Conservation (phyloP, 805 yeast genomes). For the Vanderwaltozyma polyspora region DNA sequence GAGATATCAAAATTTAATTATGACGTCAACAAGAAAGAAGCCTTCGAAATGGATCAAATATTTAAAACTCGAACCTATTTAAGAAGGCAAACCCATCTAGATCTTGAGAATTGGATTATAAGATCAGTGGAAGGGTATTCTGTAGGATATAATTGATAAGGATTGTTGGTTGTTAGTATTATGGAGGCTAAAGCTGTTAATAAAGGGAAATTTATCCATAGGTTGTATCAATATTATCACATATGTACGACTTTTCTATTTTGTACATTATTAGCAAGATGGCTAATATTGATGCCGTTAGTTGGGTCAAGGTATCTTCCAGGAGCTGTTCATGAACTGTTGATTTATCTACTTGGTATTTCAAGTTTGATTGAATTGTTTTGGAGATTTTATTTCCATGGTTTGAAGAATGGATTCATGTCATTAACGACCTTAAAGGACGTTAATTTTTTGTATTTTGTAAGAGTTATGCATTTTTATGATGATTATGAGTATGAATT, state of each 20-base stretch:
- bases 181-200: too few relatives aligned
- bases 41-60: too few relatives aligned
- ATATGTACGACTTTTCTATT: constrained; percentile 17
- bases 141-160: too few relatives aligned
- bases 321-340: constrained; percentile 62
- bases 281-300: constrained; percentile 44
- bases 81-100: too few relatives aligned
- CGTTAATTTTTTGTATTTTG: constrained; percentile 21
- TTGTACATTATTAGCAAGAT: constrained; percentile 30
- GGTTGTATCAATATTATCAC: constrained; percentile 22
- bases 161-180: too few relatives aligned
- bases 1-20: too few relatives aligned
- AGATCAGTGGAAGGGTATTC: too few relatives aligned
- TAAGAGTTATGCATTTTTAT: constrained; percentile 18
- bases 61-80: too few relatives aligned
- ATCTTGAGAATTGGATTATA: too few relatives aligned
- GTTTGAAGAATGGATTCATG: constrained; percentile 8
- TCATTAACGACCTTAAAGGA: constrained; percentile 17
- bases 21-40: too few relatives aligned
- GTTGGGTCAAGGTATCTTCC: constrained; percentile 58
- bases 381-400: constrained; percentile 19
- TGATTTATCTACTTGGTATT: constrained; percentile 22
- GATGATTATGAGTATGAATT: constrained; percentile 26
- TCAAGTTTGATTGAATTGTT: constrained; percentile 14
- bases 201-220: constrained; percentile 8